phyloP scores from a whole-genome alignment of 257 asterid species.

The Jasminum sambac region DNA sequence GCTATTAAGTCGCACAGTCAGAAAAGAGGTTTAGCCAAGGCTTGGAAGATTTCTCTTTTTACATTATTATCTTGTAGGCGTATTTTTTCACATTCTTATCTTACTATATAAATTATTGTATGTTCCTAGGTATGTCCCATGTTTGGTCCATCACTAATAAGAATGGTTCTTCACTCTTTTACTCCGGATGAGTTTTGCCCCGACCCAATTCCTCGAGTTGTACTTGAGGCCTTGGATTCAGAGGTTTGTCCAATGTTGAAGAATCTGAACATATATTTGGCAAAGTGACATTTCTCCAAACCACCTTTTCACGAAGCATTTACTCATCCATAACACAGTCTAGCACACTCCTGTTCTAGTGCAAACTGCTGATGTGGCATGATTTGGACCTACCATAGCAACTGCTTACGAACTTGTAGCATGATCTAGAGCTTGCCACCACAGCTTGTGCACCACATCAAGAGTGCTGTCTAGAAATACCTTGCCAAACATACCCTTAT shows the following conservation, averaged over 20 bases:
- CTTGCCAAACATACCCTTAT: too few species aligned
- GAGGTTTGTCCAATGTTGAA: conserved; percentile 43
- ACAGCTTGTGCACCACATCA: too few species aligned
- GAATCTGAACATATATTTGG: conserved; percentile 2
- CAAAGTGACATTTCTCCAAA: too few species aligned
- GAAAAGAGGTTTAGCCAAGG: conserved; percentile 65
- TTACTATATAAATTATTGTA: conserved; percentile 11
- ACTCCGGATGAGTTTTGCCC: conserved; percentile 82
- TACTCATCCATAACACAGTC: too few species aligned
- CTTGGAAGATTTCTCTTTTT: conserved; percentile 11
- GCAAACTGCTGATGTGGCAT: too few species aligned
- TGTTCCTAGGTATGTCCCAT: conserved; percentile 64
- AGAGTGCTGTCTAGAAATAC: too few species aligned
- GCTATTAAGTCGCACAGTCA: conserved; percentile 56
- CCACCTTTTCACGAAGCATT: too few species aligned
- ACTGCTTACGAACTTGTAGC: too few species aligned
- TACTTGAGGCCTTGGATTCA: conserved; percentile 63
- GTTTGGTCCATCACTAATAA: conserved; percentile 57
- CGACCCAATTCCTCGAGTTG: conserved; percentile 66
- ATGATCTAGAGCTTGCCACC: too few species aligned
- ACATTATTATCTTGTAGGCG: not conserved
- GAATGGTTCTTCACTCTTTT: conserved; percentile 63
- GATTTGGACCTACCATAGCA: too few species aligned
- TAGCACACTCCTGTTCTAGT: too few species aligned
- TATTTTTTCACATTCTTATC: conserved; percentile 5